Evolutionary conservation across 2,329 filamentous ascomycete genomes (phyloP).

Genomic region (Alternaria solani): DNA sequence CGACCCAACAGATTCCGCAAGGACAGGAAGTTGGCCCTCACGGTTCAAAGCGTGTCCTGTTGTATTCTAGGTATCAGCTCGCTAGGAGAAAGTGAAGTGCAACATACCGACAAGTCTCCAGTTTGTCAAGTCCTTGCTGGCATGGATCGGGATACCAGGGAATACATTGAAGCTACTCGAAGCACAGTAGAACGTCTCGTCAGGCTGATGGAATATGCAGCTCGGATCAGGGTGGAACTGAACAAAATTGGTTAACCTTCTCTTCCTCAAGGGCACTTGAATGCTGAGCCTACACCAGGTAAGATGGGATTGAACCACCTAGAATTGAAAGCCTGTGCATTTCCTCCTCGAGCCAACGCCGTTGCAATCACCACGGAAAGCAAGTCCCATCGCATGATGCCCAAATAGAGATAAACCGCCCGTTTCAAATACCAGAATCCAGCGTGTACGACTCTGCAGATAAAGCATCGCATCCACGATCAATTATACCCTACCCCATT

Average conservation of each 20-base stretch:
- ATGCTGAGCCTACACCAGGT: constrained; percentile 46
- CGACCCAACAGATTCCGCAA: constrained; percentile 42
- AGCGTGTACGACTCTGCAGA: not conserved
- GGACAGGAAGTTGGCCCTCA: constrained; percentile 50
- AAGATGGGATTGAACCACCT: constrained; percentile 56
- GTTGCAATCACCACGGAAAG: not conserved
- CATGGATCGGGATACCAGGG: constrained; percentile 62
- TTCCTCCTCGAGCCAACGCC: not conserved
- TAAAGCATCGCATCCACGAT: not conserved
- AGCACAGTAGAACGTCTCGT: constrained; percentile 61
- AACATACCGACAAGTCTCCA: constrained; percentile 57
- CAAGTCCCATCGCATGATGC: not conserved
- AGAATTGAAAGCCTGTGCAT: constrained; percentile 8
- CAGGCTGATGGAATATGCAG: constrained; percentile 53
- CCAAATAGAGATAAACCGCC: not conserved
- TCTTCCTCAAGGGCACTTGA: not conserved
- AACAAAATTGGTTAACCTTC: not conserved
- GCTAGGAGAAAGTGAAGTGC: not conserved
- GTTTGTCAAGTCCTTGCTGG: constrained; percentile 60
- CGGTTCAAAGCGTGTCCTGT: constrained; percentile 48
- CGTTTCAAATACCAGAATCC: not conserved
- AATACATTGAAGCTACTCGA: constrained; percentile 63
- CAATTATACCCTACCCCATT: not conserved
- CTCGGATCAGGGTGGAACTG: constrained; percentile 60
- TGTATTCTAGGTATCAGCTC: not conserved